phyloP scores from a whole-genome alignment of 2,329 filamentous ascomycete species.

The Sordariomycetes sp. region DNA sequence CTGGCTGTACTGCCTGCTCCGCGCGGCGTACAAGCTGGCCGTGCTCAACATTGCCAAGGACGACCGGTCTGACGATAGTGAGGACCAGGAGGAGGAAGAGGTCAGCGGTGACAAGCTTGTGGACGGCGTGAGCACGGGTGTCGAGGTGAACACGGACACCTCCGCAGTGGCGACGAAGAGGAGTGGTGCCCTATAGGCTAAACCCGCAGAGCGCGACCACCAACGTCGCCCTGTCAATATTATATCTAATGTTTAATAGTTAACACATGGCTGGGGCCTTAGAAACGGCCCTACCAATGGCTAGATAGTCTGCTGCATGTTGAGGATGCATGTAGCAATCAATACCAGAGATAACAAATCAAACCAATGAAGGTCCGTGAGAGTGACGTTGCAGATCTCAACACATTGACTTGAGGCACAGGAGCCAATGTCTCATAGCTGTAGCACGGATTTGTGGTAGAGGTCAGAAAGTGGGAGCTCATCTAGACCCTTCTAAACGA shows the following conservation, averaged over 20 bases:
- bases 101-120: background rate
- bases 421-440: too few species aligned
- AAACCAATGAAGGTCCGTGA: background rate
- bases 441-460: too few species aligned
- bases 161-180: background rate
- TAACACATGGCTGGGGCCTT: background rate
- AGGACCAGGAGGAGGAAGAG: conserved; percentile 40
- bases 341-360: background rate
- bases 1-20: conserved; percentile 69
- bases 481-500: too few species aligned
- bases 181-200: background rate
- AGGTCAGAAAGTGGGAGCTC: too few species aligned
- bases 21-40: conserved; percentile 65
- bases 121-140: background rate
- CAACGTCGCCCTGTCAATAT: background rate
- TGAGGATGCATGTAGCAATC: background rate
- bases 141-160: background rate
- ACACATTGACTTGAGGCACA: too few species aligned
- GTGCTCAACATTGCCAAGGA: conserved; percentile 52
- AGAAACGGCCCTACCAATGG: background rate
- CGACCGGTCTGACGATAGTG: conserved; percentile 60
- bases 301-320: background rate
- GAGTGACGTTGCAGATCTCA: too few species aligned
- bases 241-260: background rate
- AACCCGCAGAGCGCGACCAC: background rate